These are phyloP conservation scores for Chloroidium sp. DNA, from an alignment of 163 green algal species.

Conservation along the genomic window DNA sequence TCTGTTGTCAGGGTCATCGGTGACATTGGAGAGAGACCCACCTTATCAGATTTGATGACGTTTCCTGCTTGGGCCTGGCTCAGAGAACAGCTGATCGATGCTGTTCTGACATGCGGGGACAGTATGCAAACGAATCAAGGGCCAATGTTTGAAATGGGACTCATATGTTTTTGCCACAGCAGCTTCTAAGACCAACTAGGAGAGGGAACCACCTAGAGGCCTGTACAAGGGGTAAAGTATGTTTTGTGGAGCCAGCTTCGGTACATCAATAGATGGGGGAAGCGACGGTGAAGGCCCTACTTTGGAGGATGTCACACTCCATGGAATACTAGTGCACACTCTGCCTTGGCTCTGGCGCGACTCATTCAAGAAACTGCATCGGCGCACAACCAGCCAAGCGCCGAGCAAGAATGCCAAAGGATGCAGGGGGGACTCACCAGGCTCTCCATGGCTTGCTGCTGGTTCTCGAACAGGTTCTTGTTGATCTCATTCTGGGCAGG, in stretches of 20 bases:
- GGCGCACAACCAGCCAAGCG: neutral
- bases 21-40: no score
- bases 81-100: no score
- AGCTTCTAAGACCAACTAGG: no score
- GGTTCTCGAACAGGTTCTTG: constrained; percentile 84
- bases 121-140: no score
- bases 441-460: constrained; percentile 68
- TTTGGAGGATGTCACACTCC: neutral
- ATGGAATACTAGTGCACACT: neutral
- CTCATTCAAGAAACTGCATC: constrained; percentile 1
- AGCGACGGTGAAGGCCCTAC: neutral
- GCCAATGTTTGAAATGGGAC: no score
- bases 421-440: constrained; percentile 41
- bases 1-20: no score
- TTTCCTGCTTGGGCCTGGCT: no score
- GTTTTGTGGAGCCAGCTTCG: neutral
- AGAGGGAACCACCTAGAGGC: no score
- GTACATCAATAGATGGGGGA: neutral
- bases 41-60: no score
- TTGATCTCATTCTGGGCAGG: constrained; percentile 57
- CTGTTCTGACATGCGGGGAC: no score
- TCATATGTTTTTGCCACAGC: no score
- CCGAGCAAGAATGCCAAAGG: neutral
- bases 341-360: neutral
- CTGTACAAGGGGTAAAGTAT: no score